A percentile compares a stretch with the other conserved stretches of the same genome.
phyloP scores from a whole-genome alignment of 78 protist species.

The Cavenderia fasciculata region DNA sequence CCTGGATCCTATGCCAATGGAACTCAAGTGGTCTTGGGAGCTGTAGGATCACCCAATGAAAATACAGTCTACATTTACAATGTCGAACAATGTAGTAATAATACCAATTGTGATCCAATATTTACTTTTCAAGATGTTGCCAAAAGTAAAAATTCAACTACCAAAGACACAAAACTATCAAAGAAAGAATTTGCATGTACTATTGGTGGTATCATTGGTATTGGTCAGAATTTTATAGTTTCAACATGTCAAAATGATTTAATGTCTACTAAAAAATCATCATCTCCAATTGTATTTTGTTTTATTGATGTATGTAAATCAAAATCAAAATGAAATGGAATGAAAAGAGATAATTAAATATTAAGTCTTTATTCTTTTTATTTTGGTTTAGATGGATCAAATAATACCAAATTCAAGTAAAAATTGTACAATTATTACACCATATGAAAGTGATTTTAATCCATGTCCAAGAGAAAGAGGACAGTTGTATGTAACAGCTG shows the following conservation, averaged over 20 bases:
- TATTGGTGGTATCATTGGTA: constrained; percentile 14
- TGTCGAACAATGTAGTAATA: constrained; percentile 7
- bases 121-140: neutral
- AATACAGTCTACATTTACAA: constrained; percentile 17
- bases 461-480: constrained; percentile 46
- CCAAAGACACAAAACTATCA: neutral
- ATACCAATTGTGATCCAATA: neutral
- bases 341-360: too few relatives aligned
- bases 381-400: neutral
- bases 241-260: constrained; percentile 38
- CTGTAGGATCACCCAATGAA: constrained; percentile 17
- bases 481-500: constrained; percentile 40
- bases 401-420: neutral
- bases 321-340: too few relatives aligned
- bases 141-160: neutral
- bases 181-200: neutral
- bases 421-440: too few relatives aligned
- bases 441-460: too few relatives aligned
- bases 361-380: too few relatives aligned
- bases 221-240: constrained; percentile 63
- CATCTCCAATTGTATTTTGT: constrained; percentile 57
- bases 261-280: neutral
- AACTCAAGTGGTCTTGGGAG: constrained; percentile 22
- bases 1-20: neutral
- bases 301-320: constrained; percentile 52